Conservation (phyloP, 768 basidiomycete species). For the Lyophyllum atratum region DNA sequence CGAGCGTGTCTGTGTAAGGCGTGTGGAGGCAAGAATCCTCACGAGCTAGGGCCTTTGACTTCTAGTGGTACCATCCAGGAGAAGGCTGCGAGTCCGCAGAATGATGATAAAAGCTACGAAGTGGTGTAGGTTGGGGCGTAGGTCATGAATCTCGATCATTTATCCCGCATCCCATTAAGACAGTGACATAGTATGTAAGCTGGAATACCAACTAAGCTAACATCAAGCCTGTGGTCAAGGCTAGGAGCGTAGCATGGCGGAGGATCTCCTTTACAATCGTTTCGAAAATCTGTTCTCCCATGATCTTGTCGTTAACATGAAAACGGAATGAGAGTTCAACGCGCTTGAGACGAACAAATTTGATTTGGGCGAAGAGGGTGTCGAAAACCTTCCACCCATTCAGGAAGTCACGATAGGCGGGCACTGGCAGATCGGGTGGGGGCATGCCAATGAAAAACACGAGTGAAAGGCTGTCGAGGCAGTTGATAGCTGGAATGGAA, state of each 20-base stretch:
- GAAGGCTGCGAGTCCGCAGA: too few species aligned
- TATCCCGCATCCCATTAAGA: too few species aligned
- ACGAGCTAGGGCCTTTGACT: too few species aligned
- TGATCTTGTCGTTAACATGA: constrained; percentile 8
- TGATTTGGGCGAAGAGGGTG: constrained; percentile 20
- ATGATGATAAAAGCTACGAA: too few species aligned
- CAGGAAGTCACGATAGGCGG: constrained; percentile 19
- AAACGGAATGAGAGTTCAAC: constrained; percentile 14
- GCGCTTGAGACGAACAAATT: constrained; percentile 19
- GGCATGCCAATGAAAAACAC: constrained; percentile 25
- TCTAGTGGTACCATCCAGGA: too few species aligned
- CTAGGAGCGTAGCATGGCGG: too few species aligned
- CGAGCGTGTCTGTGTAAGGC: neutral
- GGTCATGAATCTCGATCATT: too few species aligned
- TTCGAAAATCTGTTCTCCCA: constrained; percentile 10
- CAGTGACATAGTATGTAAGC: too few species aligned
- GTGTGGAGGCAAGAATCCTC: too few species aligned
- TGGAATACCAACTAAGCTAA: too few species aligned
- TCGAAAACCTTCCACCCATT: constrained; percentile 25
- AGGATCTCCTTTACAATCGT: neutral
- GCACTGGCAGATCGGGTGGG: constrained; percentile 21
- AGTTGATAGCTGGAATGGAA: constrained; percentile 14
- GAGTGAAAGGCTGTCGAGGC: constrained; percentile 21
- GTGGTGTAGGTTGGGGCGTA: too few species aligned
- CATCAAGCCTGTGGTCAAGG: too few species aligned